Evolutionary conservation across 768 basidiomycete genomes (phyloP), one percentile per base, ranked within the genome.

Genomic region (Kwoniella dendrophila): DNA sequence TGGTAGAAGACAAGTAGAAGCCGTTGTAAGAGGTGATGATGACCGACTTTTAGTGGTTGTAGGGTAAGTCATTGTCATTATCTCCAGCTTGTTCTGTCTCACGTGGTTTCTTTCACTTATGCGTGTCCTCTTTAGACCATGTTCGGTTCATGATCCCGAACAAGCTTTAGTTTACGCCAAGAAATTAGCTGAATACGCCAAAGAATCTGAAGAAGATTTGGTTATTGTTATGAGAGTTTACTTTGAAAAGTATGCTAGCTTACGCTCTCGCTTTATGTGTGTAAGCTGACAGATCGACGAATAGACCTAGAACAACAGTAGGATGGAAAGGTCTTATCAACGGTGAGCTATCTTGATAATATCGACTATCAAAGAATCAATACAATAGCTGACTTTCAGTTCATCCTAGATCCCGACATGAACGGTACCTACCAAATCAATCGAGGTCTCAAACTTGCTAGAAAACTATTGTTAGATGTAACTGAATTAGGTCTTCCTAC

Each of bases 311-410:
- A 30, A 98, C 95, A 6, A 97, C 95, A 0, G 89, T 98, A 49
- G 96, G 96, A 27, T 99, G 95, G 95, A 99, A 99, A 79, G 95
- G 95, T 36, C 85, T 98, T 65, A 97, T 98, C 81, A 98, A 97
- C 75, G 93, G 80, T 81, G 11, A 43, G 75, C 38, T 16, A n/a
- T 18, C 36, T 52, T 5, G 50, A 12, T 16, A 20, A 55, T 48
- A 47, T 26, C n/a, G 10, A 30, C 45, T 49, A 4, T 11, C 32
- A 3, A 48, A 18, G 16, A 8, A 22, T 22, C 18, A 22, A 24
- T 44, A 14, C 41, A n/a, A 43, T 10, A 43, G 12, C 8, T 43
- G 41, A 43, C 6, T 14, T 43, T n/a, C 20, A 38, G n/a, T n/a
- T n/a, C n/a, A n/a, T n/a, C n/a, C n/a, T 66, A 79, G 82, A 97